Percentiles rank a stretch among this genome's conserved stretches.
Evolutionary conservation across 805 yeast genomes (phyloP).

Genomic region (Metschnikowia lachancei): DNA sequence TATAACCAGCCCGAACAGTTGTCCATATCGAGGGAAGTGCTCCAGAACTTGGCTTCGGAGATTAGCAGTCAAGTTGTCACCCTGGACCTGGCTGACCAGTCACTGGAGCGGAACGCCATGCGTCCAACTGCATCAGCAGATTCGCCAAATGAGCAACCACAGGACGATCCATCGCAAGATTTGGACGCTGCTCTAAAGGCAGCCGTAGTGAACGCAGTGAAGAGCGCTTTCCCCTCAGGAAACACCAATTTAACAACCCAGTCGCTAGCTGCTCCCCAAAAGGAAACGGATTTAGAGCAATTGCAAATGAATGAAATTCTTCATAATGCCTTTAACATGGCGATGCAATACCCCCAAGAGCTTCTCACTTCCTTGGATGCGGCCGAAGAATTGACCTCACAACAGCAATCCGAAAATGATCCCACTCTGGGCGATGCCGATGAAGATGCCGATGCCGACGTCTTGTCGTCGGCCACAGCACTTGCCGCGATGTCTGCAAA

Average conservation of each 20-base stretch:
- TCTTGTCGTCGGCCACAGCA: conserved; percentile 17
- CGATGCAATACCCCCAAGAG: conserved; percentile 60
- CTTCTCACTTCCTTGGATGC: conserved; percentile 37
- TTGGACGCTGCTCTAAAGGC: conserved; percentile 13
- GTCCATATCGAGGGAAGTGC: not conserved
- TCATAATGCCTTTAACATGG: conserved; percentile 76
- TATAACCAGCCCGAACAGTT: not conserved
- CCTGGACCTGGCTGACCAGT: not conserved
- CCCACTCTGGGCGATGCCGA: not conserved
- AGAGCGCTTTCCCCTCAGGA: conserved; percentile 10
- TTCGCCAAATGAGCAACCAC: not conserved
- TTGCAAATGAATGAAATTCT: conserved; percentile 63
- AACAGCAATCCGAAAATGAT: too few species aligned
- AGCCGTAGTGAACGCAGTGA: conserved; percentile 16
- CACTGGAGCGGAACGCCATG: not conserved
- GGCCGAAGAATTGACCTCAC: conserved; percentile 19
- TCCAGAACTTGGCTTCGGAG: not conserved
- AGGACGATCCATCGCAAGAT: conserved; percentile 5
- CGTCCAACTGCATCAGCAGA: not conserved
- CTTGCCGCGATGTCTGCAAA: conserved; percentile 16
- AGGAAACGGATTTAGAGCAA: conserved; percentile 52
- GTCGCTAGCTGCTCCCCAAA: not conserved
- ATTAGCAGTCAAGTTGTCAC: conserved; percentile 1
- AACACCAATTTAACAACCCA: not conserved
- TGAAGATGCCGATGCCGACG: not conserved